Conservation (phyloP, 257 asterid genomes). For the Mitragyna speciosa region DNA sequence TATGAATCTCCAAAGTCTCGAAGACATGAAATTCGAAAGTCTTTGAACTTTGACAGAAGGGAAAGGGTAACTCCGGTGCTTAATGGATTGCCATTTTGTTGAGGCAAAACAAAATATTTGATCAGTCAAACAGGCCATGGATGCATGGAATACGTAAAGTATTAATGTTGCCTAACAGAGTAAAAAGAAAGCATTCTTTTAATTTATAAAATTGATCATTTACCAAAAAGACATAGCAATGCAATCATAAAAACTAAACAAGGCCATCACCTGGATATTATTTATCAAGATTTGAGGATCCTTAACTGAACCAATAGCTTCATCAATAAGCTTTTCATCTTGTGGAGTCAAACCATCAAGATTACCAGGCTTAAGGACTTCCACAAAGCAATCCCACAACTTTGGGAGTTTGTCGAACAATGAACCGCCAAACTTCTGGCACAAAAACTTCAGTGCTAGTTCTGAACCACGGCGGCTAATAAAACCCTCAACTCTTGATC, state of each 20-base stretch:
- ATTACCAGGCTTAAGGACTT: conserved; percentile 80
- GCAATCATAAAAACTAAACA: background rate
- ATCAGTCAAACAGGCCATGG: background rate
- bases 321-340: conserved; percentile 64
- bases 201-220: background rate
- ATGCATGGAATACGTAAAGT: background rate
- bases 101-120: background rate
- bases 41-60: background rate
- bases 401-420: conserved; percentile 85
- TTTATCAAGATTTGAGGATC: conserved; percentile 89
- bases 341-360: conserved; percentile 56
- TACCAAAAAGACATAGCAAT: background rate
- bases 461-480: conserved; percentile 96
- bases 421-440: conserved; percentile 75
- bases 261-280: conserved; percentile 76
- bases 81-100: too few species aligned
- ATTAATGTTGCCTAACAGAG: background rate
- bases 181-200: background rate
- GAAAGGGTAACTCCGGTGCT: background rate
- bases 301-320: conserved; percentile 56
- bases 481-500: conserved; percentile 80
- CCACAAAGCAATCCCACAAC: conserved; percentile 97
- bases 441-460: conserved; percentile 82
- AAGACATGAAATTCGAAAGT: background rate
- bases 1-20: background rate